A percentile compares a stretch with the other conserved stretches of the same genome.
These are phyloP conservation scores for Tricholoma hemisulphureum DNA, from an alignment of 768 basidiomycete species.

Conservation along the genomic window DNA sequence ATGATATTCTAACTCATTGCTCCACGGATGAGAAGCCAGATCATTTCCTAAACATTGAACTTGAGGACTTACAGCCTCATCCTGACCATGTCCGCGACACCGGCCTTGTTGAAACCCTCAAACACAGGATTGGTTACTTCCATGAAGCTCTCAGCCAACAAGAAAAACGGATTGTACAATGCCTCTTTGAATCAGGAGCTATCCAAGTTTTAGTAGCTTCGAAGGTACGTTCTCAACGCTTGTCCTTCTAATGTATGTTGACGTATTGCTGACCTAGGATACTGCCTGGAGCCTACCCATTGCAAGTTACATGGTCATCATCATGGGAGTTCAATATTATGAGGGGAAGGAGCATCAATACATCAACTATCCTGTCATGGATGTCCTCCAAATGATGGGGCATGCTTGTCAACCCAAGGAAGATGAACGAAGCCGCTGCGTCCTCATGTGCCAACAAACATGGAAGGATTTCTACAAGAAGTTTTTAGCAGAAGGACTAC, in stretches of 20 bases:
- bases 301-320: conserved; percentile 95
- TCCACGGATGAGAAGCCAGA: conserved; percentile 81
- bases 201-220: conserved; percentile 94
- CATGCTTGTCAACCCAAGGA: conserved; percentile 89
- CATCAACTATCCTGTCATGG: conserved; percentile 96
- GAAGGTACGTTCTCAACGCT: conserved; percentile 51
- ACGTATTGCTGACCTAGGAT: conserved; percentile 51
- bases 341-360: conserved; percentile 99
- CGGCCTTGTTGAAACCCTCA: conserved; percentile 73
- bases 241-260: neutral
- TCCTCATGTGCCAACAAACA: conserved; percentile 96
- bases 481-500: conserved; percentile 94
- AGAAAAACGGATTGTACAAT: conserved; percentile 91
- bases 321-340: conserved; percentile 96
- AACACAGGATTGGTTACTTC: conserved; percentile 91
- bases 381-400: conserved; percentile 99
- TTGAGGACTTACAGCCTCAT: conserved; percentile 81
- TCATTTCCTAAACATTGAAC: conserved; percentile 87
- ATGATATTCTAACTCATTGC: conserved; percentile 87
- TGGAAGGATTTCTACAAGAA: conserved; percentile 99
- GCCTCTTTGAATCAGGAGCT: conserved; percentile 89
- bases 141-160: conserved; percentile 91
- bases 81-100: conserved; percentile 80
- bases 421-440: conserved; percentile 89
- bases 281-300: conserved; percentile 96